Conservation (phyloP, 352 stramenopile species). For the Globisporangium ultimum region DNA sequence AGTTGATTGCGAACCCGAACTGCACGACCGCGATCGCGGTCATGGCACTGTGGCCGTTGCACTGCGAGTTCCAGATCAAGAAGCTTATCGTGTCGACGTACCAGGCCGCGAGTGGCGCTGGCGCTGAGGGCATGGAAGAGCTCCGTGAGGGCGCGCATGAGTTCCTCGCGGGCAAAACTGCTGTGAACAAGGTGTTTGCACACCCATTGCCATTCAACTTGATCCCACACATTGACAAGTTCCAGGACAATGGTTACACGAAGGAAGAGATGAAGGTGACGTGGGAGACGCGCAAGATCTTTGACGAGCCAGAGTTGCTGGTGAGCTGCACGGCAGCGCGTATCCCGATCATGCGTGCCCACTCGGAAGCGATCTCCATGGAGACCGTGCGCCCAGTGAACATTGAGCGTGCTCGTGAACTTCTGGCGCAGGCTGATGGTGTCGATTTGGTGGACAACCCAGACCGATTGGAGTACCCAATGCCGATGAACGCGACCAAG, state of each 20-base stretch:
- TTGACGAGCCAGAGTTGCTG: constrained; percentile 76
- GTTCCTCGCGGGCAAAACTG: constrained; percentile 66
- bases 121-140: constrained; percentile 94
- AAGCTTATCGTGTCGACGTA: constrained; percentile 96
- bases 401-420: constrained; percentile 73
- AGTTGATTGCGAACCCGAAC: constrained; percentile 99
- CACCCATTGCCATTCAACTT: constrained; percentile 98
- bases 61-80: constrained; percentile 96
- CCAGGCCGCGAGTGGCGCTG: constrained; percentile 91
- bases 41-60: constrained; percentile 96
- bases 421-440: constrained; percentile 86
- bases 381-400: constrained; percentile 91
- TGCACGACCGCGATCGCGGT: constrained; percentile 97
- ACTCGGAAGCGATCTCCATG: constrained; percentile 96
- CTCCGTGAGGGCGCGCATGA: constrained; percentile 87
- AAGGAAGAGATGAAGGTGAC: constrained; percentile 99
- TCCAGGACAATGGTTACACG: constrained; percentile 98
- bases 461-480: constrained; percentile 90
- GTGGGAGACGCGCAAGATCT: constrained; percentile 99
- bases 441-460: constrained; percentile 94
- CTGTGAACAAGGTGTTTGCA: constrained; percentile 93
- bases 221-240: constrained; percentile 99
- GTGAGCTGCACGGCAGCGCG: constrained; percentile 94
- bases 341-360: constrained; percentile 96
- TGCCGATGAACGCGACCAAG: constrained; percentile 96